Base-by-base conservation (phyloP, 371 early-diverging fungal species). In the Circinella umbellata region DNA sequence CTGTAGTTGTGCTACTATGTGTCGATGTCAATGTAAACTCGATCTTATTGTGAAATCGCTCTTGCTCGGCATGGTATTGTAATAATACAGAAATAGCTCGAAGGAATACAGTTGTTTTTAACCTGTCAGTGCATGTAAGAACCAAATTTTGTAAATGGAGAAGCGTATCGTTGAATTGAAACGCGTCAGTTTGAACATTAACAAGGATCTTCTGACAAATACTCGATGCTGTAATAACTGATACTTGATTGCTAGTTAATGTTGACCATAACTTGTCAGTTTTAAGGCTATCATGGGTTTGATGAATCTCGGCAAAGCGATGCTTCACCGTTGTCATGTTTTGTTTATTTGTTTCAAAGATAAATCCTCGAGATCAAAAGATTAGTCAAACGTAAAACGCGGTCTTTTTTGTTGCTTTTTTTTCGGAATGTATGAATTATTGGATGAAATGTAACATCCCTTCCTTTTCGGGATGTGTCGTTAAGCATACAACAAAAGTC, bases 271-370 rank as follows among this genome's bases (percentile, higher is more conserved):
- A 42, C 17, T 61, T 63, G 9, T 73, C 66, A 17, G 55, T 47
- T 38, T 57, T 15, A 11, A 67, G 62, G 20, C 63, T 1, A 35
- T 55, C 64, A 34, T 65, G 38, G 42, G 75, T 67, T 46, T 73
- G 72, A 20, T 80, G 79, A n/a, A 82, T 76, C 63, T 80, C 75
- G 14, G 73, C 77, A 68, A 78, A 78, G 27, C 82, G 72, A 67
- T 82, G 82, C 53, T 37, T 59, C 4, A 49, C 69, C 70, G 15
- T 57, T 15, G 64, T n/a, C 57, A 57, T 57, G 0, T 8, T 34
- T 27, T 18, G 34, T 57, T 57, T 57, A 6, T 57, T 17, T 17
- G 10, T n/a, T 34, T 57, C n/a, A n/a, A n/a, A n/a, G n/a, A n/a
- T n/a, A n/a, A n/a, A n/a, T n/a, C 34, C 1, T 57, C 34, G 57